Base-by-base conservation (phyloP, 2,329 filamentous ascomycete species). In the Fusarium succisae region DNA sequence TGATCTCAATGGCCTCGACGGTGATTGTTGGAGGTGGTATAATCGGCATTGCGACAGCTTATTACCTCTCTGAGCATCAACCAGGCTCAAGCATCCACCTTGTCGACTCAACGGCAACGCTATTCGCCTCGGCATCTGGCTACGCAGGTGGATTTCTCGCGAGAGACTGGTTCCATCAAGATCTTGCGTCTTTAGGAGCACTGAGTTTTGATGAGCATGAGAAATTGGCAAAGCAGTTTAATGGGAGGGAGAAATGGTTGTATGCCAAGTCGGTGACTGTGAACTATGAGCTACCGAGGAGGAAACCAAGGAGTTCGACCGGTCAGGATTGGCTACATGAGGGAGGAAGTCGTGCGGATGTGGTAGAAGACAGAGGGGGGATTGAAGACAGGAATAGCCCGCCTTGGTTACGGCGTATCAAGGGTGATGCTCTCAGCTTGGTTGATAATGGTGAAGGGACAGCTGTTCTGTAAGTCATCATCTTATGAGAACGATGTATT, bases 111-210 rank as follows among this genome's bases (percentile, higher is more conserved):
- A 83, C 84, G 0, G 79, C 83, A 3, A 80, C 89, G 70, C 86
- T 95, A 38, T 94, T 95, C 81, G 87, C 89, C 17, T 93, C 91
- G 37, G 93, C 93, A 1, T 95, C 92, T 5, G 93, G 93, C 3
- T 91, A 89, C 73, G 92, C 93, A 0, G 94, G 88, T 24, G 93
- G 93, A 0, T 96, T 95, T 77, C 79, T 95, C 14, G 93, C 93
- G 0, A 86, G 85, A 39, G 91, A 95, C 80, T 95, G 93, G 92
- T 94, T 93, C 76, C 85, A 86, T 0, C 84, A 89, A 1, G 84
- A 86, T 3, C 83, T 90, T 11, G 85, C 88, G 1, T 83, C 86
- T 1, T 85, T 95, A 2, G 93, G 90, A 13, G 86, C 86, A 2
- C 84, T 95, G 18, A 93, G 91, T 45, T 96, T 93, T 78, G 86